Conservation (phyloP, 768 basidiomycete species). For the Tylopilus felleus region DNA sequence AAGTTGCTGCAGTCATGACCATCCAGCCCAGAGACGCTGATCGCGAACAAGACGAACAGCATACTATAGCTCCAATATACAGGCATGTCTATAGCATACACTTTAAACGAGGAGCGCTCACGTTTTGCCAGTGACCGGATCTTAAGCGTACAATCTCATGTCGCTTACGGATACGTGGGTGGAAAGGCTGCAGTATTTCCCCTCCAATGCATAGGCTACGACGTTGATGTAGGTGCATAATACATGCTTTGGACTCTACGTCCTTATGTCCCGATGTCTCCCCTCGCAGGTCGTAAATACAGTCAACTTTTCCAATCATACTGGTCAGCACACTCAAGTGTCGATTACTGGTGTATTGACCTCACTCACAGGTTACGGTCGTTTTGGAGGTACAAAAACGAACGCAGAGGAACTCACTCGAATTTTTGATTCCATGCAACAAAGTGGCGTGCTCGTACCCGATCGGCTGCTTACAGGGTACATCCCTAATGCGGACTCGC, state of each 20-base stretch:
- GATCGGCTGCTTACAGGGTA: constrained; percentile 86
- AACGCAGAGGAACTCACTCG: constrained; percentile 70
- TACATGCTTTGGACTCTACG: neutral
- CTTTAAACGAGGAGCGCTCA: constrained; percentile 3
- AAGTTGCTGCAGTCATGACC: no score
- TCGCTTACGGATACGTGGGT: constrained; percentile 91
- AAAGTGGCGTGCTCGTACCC: constrained; percentile 71
- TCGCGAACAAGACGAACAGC: no score
- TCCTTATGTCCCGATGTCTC: constrained; percentile 2
- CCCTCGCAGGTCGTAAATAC: constrained; percentile 73
- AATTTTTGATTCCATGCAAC: constrained; percentile 71
- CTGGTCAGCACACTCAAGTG: constrained; percentile 55
- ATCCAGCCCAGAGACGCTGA: neutral
- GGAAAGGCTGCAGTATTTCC: constrained; percentile 77
- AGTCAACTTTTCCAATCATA: constrained; percentile 93
- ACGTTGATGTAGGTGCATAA: constrained; percentile 77
- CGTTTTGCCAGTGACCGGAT: constrained; percentile 48
- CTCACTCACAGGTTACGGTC: constrained; percentile 65
- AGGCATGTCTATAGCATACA: constrained; percentile 7
- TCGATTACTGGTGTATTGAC: no score
- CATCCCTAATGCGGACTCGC: constrained; percentile 78
- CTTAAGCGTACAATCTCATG: constrained; percentile 90
- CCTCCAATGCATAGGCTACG: constrained; percentile 84
- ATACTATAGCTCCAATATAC: neutral
- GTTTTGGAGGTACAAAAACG: constrained; percentile 75